phyloP scores from a whole-genome alignment of 2,329 filamentous ascomycete species.

The Aspergillus flavus region DNA sequence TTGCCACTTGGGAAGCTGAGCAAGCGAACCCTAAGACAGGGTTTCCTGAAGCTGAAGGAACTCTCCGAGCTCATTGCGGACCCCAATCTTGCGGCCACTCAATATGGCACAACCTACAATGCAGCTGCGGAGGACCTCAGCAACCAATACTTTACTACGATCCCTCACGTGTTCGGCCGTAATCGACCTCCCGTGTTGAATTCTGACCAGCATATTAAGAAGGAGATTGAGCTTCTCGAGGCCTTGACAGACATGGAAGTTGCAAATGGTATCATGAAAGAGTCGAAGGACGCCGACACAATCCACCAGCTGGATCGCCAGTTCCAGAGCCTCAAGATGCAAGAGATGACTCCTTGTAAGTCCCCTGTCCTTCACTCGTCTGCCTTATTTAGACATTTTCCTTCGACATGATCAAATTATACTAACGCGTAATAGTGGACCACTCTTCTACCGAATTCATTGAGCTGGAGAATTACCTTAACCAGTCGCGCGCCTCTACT shows the following conservation, averaged over 20 bases:
- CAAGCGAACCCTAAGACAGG: slow-evolving; percentile 72
- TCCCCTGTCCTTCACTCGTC: background rate
- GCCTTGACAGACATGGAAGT: slow-evolving; percentile 85
- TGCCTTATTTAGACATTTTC: too few relatives aligned
- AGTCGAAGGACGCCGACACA: slow-evolving; percentile 54
- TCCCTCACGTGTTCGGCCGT: slow-evolving; percentile 80
- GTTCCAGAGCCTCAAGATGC: slow-evolving; percentile 69
- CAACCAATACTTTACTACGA: slow-evolving; percentile 77
- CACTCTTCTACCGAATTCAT: slow-evolving; percentile 63
- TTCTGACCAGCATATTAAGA: slow-evolving; percentile 62
- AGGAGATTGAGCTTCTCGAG: slow-evolving; percentile 77
- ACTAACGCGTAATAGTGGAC: slow-evolving; percentile 50
- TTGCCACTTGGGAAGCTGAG: slow-evolving; percentile 82
- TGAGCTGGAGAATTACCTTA: slow-evolving; percentile 68
- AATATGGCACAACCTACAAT: slow-evolving; percentile 44
- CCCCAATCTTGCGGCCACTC: slow-evolving; percentile 47
- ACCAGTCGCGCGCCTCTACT: slow-evolving; percentile 66
- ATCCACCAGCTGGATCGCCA: slow-evolving; percentile 72
- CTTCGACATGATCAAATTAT: background rate
- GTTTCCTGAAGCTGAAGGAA: slow-evolving; percentile 76
- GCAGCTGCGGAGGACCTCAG: slow-evolving; percentile 65
- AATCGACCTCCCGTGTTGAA: slow-evolving; percentile 70
- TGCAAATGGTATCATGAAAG: slow-evolving; percentile 75
- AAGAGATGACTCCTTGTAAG: slow-evolving; percentile 70
- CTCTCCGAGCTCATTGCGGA: slow-evolving; percentile 68